Base-by-base conservation (phyloP, 805 yeast genomes). In the Yarrowia phangngaensis region DNA sequence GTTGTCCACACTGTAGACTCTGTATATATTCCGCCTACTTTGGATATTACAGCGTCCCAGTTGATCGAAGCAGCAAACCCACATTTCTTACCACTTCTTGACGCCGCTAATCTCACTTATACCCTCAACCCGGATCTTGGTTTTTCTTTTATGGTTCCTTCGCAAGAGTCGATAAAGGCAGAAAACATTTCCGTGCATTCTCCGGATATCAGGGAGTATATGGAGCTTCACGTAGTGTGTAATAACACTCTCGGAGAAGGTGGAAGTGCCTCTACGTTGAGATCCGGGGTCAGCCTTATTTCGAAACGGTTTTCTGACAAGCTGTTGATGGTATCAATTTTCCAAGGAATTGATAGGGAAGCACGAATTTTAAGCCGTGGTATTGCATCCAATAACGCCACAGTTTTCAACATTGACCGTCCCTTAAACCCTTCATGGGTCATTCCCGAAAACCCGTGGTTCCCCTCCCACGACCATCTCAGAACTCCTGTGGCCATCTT, bases 71-170 rank as follows among this genome's bases (percentile, higher is more conserved):
- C 84, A 2, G 74, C 72, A 15, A 71, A 79, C 23, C 53, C 60
- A 0, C 62, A 68, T 2, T 74, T 80, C 54, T 36, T 70, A 14
- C 71, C 72, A 7, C 70, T 81, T 20, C 54, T 84, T 9, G 64
- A 69, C 12, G 52, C 61, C 2, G 70, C 71, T 43, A 75, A 12
- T 76, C 70, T 20, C 58, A 80, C 22, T 45, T 66, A 70, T 8
- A 66, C 76, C 0, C 60, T 84, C 4, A 60, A 67, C 2, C 52
- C 63, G 1, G 60, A 69, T 17, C 65, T 61, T 20, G 63, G 69
- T 40, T 72, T 70, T 60, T 84, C 96, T 0, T 62, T 88, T n/a
- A 63, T 89, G 19, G 74, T 87, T 0, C 97, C 97, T 0, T 72
- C 81, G 0, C 65, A 76, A 3, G 71, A 72, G 13, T 76, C 87